A percentile compares a stretch with the other conserved stretches of the same genome.
phyloP scores from a whole-genome alignment of 2,329 filamentous ascomycete species.

The Didymellaceae sp. region DNA sequence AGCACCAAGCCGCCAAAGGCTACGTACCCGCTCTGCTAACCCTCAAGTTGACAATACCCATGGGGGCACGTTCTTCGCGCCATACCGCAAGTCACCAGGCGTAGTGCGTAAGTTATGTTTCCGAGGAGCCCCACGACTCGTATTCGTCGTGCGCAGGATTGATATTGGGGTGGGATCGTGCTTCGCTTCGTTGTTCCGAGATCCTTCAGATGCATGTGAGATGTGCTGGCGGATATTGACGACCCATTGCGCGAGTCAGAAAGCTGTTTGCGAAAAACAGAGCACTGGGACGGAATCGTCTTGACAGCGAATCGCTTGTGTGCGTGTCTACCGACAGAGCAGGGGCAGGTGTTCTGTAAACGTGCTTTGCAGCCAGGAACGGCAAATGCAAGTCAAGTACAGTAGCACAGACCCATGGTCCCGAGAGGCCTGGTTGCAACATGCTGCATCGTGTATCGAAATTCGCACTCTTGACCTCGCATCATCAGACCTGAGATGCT shows the following conservation, averaged over 20 bases:
- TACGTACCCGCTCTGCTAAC: constrained; percentile 16
- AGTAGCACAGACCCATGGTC: too few species aligned
- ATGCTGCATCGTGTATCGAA: constrained; percentile 2
- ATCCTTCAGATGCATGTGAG: constrained; percentile 15
- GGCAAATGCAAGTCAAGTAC: constrained; percentile 8
- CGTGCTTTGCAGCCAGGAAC: constrained; percentile 10
- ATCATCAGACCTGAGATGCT: too few species aligned
- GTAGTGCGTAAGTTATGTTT: background rate
- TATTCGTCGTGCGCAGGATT: background rate
- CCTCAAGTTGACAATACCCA: constrained; percentile 3
- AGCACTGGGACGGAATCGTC: background rate
- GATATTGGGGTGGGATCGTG: constrained; percentile 9
- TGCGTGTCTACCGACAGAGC: constrained; percentile 10
- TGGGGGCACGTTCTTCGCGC: constrained; percentile 6
- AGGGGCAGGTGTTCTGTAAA: constrained; percentile 8
- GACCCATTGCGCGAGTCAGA: constrained; percentile 15
- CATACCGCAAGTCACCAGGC: constrained; percentile 3
- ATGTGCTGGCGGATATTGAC: constrained; percentile 19
- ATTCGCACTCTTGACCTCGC: background rate
- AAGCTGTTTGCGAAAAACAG: constrained; percentile 2
- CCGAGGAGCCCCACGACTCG: constrained; percentile 2
- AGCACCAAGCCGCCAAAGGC: constrained; percentile 15
- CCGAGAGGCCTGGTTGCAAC: background rate
- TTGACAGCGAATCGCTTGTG: constrained; percentile 7
- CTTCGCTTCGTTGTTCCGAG: constrained; percentile 19